Evolutionary conservation across 1,284 basidiomycete species (phyloP), one percentile per base, ranked within the genome.

Genomic region (Leccinum fallax): DNA sequence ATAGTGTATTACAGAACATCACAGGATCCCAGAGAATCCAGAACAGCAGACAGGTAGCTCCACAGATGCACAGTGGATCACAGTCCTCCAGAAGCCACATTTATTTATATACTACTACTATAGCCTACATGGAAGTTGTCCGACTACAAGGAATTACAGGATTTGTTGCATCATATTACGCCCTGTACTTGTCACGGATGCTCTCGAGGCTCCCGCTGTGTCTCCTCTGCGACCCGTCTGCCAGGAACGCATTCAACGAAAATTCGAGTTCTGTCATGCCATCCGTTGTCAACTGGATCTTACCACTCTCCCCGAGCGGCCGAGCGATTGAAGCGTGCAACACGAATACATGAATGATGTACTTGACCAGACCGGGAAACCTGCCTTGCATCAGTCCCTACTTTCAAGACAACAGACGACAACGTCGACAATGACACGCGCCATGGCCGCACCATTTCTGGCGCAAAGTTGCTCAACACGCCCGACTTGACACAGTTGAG

Each of bases 211-310:
- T 85, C 13, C 85, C 81, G 2, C 85, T 84, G 4, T 86, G 84
- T 68, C 87, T 86, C 62, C 76, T 80, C 65, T 85, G 84, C 7
- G 79, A 74, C 48, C 83, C 80, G 67, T 89, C 81, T 55, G 80
- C 81, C 70, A 95, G 80, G 71, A 97, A 93, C 2, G 90, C 85
- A 67, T 87, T 90, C 58, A 96, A 75, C 0, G 90, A 88, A 74
- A 98, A 97, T 77, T 98, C 96, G 58, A 98, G 83, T 74, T 95
- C 93, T 0, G 96, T 92, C 94, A 97, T 96, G 74, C 24, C 3
- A 24, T 98, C 96, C 57, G 88, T 92, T 58, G 94, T 94, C 63
- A 98, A 81, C 76, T 95, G 93, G 38, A 98, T 82, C 72, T 96
- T 96, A 2, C 94, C 93, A 62, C 85, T 85, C 78, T 98, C 96